phyloP scores from a whole-genome alignment of 1,139 yeast species.

The Taphrina flavorubra region DNA sequence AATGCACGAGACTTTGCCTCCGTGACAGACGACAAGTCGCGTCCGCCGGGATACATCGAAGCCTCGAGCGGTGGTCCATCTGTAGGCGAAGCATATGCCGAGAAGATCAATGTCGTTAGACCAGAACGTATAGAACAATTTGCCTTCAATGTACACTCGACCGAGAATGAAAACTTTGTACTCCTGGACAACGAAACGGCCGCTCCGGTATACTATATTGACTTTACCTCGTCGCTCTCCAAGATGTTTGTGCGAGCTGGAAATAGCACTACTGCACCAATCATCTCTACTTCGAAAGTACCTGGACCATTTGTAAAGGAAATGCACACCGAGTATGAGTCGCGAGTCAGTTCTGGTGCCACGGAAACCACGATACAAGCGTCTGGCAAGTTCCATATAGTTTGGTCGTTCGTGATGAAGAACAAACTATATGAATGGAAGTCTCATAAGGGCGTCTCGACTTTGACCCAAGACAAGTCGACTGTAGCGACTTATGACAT shows the following conservation, averaged over 20 bases:
- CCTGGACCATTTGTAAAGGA: slow-evolving; percentile 25
- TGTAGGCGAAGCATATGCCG: slow-evolving; percentile 14
- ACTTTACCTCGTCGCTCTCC: slow-evolving; percentile 20
- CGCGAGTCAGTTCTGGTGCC: slow-evolving; percentile 12
- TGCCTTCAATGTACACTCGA: slow-evolving; percentile 12
- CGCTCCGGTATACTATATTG: slow-evolving; percentile 13
- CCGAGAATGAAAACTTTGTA: slow-evolving; percentile 23
- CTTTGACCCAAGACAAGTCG: not conserved
- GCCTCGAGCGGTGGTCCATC: slow-evolving; percentile 5
- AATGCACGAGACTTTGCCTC: not conserved
- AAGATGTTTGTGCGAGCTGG: slow-evolving; percentile 15
- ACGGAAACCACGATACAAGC: slow-evolving; percentile 7
- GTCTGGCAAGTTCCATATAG: slow-evolving; percentile 15
- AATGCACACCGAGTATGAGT: slow-evolving; percentile 14
- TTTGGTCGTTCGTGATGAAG: slow-evolving; percentile 1
- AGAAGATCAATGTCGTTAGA: not conserved
- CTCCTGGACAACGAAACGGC: slow-evolving; percentile 7
- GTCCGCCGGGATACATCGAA: slow-evolving; percentile 20
- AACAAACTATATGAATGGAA: slow-evolving; percentile 13
- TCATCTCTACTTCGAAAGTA: slow-evolving; percentile 9
- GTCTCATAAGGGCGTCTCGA: slow-evolving; percentile 19
- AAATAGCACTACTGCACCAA: slow-evolving; percentile 8
- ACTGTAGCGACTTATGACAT: slow-evolving; percentile 5
- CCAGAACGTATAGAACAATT: not conserved
- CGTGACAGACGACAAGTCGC: slow-evolving; percentile 16